Evolutionary conservation across 768 basidiomycete species (phyloP), one percentile per base, ranked within the genome.

Genomic region (Phaffia australis): DNA sequence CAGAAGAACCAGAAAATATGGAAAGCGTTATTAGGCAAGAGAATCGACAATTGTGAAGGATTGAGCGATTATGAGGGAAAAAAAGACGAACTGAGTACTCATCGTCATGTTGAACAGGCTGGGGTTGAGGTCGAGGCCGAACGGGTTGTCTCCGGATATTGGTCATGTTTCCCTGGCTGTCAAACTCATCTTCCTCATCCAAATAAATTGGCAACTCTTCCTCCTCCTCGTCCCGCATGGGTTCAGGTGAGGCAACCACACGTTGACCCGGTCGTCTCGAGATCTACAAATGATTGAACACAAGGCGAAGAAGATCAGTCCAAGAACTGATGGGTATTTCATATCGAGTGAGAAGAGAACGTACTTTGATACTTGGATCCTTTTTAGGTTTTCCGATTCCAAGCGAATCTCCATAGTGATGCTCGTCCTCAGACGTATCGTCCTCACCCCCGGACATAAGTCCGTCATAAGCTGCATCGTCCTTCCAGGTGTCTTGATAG

Each of bases 131-230:
- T 48, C 63, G 64, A 5, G 25, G 48, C 25, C 64, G 54, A 29
- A 57, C 27, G 32, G 25, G 35, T 23, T 65, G 56, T 14, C 47
- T 57, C 50, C 69, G 67, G 7, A 60, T 66, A 11, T 69, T 71
- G 8, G 42, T 52, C 52, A 70, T 70, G 56, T 71, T 72, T n/a
- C 69, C 74, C 27, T 73, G 70, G 54, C 71, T 76, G 9, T 71
- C 75, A 21, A 71, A 76, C 6, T 71, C 74, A 14, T 72, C 74
- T 6, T 50, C 61, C 16, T 79, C 78, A 64, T 85, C 84, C 51
- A 83, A 78, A 68, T 86, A 82, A 72, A 72, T 61, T 93, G 74
- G 59, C 82, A 81, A 72, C 84, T 81, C 73, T 81, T 83, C 74
- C 9, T 60, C 42, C 5, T 42, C 25, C 14, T 60, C 60, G 35